phyloP scores from a whole-genome alignment of 2,329 filamentous ascomycete genomes.

The Allantophomopsis cytisporea region DNA sequence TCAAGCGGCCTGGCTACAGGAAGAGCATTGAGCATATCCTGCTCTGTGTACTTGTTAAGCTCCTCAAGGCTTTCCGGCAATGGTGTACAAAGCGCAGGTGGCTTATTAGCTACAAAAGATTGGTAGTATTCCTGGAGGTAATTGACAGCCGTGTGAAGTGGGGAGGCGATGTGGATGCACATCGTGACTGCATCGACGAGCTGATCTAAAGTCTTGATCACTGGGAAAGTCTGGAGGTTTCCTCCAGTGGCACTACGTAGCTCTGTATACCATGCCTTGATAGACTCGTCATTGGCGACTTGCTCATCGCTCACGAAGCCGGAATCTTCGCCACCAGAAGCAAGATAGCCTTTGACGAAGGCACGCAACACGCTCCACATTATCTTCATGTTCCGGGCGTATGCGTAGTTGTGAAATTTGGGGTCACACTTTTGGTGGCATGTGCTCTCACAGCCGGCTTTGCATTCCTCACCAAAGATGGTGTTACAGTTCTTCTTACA shows the following conservation, averaged over 20 bases:
- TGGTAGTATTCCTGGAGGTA: constrained; percentile 37
- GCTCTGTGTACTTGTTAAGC: constrained; percentile 9
- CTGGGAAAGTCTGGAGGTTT: too few species aligned
- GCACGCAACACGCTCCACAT: constrained; percentile 28
- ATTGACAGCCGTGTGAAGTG: constrained; percentile 35
- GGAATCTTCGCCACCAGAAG: constrained; percentile 16
- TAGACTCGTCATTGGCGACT: constrained; percentile 17
- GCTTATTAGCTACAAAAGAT: constrained; percentile 30
- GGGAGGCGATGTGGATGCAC: constrained; percentile 16
- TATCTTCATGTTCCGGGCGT: constrained; percentile 28
- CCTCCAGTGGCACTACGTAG: constrained; percentile 21
- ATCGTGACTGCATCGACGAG: constrained; percentile 32
- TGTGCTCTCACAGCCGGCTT: too few species aligned
- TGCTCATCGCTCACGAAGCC: constrained; percentile 8
- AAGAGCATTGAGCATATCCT: not conserved
- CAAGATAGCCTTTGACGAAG: constrained; percentile 26
- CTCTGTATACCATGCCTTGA: constrained; percentile 26
- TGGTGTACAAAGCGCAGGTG: constrained; percentile 21
- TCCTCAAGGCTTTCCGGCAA: constrained; percentile 18
- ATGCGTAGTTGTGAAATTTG: constrained; percentile 33
- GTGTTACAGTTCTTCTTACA: too few species aligned
- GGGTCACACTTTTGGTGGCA: constrained; percentile 7
- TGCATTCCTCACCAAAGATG: too few species aligned
- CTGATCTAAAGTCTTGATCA: constrained; percentile 22
- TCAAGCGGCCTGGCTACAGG: constrained; percentile 10